Evolutionary conservation across 2,329 filamentous ascomycete species (phyloP).

Genomic region (Aspergillus pseudoterreus): DNA sequence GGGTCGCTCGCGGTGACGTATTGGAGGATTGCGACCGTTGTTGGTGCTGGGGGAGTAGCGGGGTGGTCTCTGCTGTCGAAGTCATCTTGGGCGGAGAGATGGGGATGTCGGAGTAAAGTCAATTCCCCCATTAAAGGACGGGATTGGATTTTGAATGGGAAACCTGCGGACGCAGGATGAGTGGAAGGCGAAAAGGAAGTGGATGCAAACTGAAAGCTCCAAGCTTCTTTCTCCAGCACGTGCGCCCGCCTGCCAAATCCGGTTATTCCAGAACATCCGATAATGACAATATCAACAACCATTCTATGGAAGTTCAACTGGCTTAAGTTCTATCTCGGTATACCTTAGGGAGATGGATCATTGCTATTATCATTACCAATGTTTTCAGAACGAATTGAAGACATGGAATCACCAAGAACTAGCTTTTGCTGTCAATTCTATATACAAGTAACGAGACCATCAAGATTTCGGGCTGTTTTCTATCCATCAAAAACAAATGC

Average conservation of each 20-base stretch:
- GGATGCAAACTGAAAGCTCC: conserved; percentile 9
- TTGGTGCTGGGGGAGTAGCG: conserved; percentile 37
- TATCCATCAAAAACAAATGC: no score
- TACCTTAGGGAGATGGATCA: no score
- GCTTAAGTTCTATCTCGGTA: no score
- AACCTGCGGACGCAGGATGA: conserved; percentile 2
- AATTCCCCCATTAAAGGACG: conserved; percentile 15
- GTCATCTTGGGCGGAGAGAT: conserved; percentile 24
- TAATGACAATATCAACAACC: background rate
- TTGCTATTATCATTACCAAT: no score
- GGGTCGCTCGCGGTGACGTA: conserved; percentile 38
- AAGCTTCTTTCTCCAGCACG: conserved; percentile 16
- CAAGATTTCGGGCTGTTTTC: no score
- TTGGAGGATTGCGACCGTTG: conserved; percentile 24
- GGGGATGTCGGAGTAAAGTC: conserved; percentile 8
- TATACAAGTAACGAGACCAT: no score
- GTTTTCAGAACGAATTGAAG: no score
- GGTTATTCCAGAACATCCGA: background rate
- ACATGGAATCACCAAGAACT: no score
- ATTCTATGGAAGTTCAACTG: background rate
- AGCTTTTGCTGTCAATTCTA: no score
- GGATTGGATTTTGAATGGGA: conserved; percentile 3
- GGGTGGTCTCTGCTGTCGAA: conserved; percentile 39
- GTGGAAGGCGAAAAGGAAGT: conserved; percentile 8
- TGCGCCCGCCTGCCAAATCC: conserved; percentile 14